Evolutionary conservation across 306 rosid genomes (phyloP).

Genomic region (Canavalia gladiata): DNA sequence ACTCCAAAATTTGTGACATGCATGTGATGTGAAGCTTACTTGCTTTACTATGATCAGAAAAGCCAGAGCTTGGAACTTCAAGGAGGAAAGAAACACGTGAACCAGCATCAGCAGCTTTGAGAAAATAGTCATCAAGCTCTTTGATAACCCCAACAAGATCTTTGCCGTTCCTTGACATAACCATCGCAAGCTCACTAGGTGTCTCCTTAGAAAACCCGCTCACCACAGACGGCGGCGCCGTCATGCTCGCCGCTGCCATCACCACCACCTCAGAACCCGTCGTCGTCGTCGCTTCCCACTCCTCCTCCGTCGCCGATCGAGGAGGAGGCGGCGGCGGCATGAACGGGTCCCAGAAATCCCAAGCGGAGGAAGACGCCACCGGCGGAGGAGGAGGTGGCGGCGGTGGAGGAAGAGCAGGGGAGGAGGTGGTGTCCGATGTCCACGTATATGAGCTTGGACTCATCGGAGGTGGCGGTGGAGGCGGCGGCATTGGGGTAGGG

Average conservation of each 20-base stretch:
- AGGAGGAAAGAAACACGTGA: constrained; percentile 71
- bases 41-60: constrained; percentile 67
- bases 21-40: constrained; percentile 56
- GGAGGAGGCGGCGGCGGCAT: constrained; percentile 59
- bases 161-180: constrained; percentile 77
- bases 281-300: constrained; percentile 80
- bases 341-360: constrained; percentile 99
- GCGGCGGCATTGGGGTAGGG: constrained; percentile 65
- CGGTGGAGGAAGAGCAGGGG: constrained; percentile 75
- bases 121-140: constrained; percentile 93
- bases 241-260: constrained; percentile 66
- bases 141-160: constrained; percentile 86
- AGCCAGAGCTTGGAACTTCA: constrained; percentile 76
- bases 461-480: constrained; percentile 71
- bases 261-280: constrained; percentile 68
- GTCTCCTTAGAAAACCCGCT: constrained; percentile 75
- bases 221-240: constrained; percentile 65
- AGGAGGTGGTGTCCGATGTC: constrained; percentile 67
- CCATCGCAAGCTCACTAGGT: constrained; percentile 82
- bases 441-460: constrained; percentile 84
- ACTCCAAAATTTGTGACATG: constrained; percentile 19
- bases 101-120: constrained; percentile 92
- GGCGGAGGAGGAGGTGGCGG: constrained; percentile 77
- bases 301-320: constrained; percentile 77
- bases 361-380: constrained; percentile 65